These are phyloP conservation scores for Yamadazyma sp. DNA, from an alignment of 1,139 yeast species.

Conservation along the genomic window DNA sequence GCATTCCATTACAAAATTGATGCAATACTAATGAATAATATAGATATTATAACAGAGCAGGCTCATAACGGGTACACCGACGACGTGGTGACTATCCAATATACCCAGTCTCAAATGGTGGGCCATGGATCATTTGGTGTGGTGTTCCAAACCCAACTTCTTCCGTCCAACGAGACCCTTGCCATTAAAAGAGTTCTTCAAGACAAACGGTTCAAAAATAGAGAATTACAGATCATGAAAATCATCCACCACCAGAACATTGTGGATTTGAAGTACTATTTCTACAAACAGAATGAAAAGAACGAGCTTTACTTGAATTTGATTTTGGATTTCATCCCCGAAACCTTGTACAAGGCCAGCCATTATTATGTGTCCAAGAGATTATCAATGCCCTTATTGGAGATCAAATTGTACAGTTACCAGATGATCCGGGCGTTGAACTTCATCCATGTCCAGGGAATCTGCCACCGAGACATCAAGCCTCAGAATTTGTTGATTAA, in stretches of 20 bases:
- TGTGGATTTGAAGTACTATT: conserved; percentile 84
- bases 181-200: conserved; percentile 95
- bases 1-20: neutral
- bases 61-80: conserved; percentile 78
- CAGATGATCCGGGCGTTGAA: conserved; percentile 90
- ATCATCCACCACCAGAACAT: conserved; percentile 82
- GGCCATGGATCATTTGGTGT: conserved; percentile 98
- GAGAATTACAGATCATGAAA: conserved; percentile 96
- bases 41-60: conserved; percentile 64
- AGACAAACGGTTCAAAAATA: conserved; percentile 91
- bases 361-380: conserved; percentile 78
- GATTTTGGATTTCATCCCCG: conserved; percentile 90
- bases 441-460: conserved; percentile 86
- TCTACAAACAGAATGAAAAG: conserved; percentile 77
- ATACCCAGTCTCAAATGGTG: conserved; percentile 79
- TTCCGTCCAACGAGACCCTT: conserved; percentile 74
- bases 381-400: conserved; percentile 83
- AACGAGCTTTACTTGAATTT: conserved; percentile 84
- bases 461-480: conserved; percentile 90
- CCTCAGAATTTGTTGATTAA: conserved; percentile 78
- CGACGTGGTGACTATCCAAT: conserved; percentile 57
- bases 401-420: conserved; percentile 85
- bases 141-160: conserved; percentile 81
- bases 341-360: conserved; percentile 87
- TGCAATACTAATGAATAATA: conserved; percentile 45